Conservation (phyloP, 768 basidiomycete species). For the Termitomyces bulborhizus region DNA sequence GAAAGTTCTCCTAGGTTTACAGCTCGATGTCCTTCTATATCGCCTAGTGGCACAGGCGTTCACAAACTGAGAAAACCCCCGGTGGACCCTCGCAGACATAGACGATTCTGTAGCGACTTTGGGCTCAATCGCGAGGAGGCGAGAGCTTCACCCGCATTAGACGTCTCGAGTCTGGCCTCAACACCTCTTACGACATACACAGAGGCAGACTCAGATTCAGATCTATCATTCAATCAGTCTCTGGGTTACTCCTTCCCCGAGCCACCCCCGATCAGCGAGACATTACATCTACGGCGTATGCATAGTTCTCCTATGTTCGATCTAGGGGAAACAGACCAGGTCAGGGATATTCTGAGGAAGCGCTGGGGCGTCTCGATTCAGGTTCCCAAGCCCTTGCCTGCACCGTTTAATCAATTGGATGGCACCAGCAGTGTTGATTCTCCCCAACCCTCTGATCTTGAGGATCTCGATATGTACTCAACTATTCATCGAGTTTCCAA, state of each 20-base stretch:
- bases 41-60: background rate
- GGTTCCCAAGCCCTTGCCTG: background rate
- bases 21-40: background rate
- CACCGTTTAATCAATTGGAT: constrained; percentile 1
- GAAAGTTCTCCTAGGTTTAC: background rate
- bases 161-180: constrained; percentile 18
- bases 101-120: constrained; percentile 26
- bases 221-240: constrained; percentile 27
- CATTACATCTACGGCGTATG: constrained; percentile 30
- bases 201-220: constrained; percentile 25
- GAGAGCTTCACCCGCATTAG: constrained; percentile 4
- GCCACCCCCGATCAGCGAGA: constrained; percentile 36
- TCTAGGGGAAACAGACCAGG: constrained; percentile 18
- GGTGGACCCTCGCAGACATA: constrained; percentile 22
- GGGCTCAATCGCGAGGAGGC: constrained; percentile 16
- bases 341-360: constrained; percentile 16
- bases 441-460: background rate
- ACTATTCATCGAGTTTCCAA: background rate
- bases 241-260: constrained; percentile 36
- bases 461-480: background rate
- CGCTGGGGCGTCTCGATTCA: constrained; percentile 14
- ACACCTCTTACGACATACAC: constrained; percentile 24
- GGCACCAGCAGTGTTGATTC: background rate
- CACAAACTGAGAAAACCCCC: constrained; percentile 14
- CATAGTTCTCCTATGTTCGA: constrained; percentile 38